Conservation (phyloP, 805 yeast genomes). For the Candida montana region DNA sequence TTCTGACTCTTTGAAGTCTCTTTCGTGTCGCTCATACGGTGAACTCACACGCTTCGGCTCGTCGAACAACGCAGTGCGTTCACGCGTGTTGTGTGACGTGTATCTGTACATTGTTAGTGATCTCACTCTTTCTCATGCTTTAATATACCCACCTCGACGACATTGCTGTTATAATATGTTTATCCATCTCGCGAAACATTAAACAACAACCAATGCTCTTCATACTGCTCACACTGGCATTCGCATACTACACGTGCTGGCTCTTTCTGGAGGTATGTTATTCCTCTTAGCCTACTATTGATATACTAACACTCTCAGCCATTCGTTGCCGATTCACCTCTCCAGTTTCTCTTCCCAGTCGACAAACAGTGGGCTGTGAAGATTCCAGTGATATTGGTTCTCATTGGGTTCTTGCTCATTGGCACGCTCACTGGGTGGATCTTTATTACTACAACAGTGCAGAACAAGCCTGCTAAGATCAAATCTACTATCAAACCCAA, state of each 20-base stretch:
- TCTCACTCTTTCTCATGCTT: no score
- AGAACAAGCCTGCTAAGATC: no score
- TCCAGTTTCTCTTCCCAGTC: not conserved
- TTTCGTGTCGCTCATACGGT: slow-evolving; percentile 34
- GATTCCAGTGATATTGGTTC: not conserved
- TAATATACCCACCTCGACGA: slow-evolving; percentile 8
- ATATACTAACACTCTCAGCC: not conserved
- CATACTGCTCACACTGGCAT: not conserved
- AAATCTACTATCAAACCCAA: no score
- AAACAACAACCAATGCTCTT: not conserved
- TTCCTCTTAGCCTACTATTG: not conserved
- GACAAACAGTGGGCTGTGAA: not conserved
- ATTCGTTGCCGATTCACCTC: not conserved
- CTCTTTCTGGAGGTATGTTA: not conserved
- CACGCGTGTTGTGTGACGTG: slow-evolving; percentile 9
- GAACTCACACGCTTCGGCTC: slow-evolving; percentile 32
- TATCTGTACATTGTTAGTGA: slow-evolving; percentile 1
- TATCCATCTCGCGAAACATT: no score
- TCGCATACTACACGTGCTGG: not conserved
- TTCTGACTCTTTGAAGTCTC: slow-evolving; percentile 46
- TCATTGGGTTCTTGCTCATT: not conserved
- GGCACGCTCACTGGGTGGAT: not conserved
- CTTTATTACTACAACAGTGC: no score
- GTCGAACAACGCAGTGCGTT: slow-evolving; percentile 22
- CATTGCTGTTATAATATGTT: no score